phyloP scores from a whole-genome alignment of 2,329 filamentous ascomycete species.

The Botrytis pseudocinerea region DNA sequence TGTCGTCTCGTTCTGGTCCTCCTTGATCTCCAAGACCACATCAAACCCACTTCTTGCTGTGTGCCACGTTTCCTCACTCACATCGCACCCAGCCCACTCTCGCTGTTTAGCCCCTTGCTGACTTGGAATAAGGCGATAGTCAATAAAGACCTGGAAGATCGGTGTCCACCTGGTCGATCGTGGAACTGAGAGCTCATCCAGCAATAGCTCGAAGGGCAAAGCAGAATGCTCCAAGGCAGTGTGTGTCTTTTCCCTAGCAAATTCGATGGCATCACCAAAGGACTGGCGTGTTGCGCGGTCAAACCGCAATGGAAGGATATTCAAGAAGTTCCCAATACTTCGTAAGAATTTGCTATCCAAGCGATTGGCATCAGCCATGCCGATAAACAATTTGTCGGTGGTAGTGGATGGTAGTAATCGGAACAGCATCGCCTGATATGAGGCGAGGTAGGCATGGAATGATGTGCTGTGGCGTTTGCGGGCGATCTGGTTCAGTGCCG shows the following conservation, averaged over 20 bases:
- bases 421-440: constrained; percentile 44
- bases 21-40: too few species aligned
- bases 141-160: constrained; percentile 43
- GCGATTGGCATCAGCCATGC: constrained; percentile 49
- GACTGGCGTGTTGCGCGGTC: constrained; percentile 16
- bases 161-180: constrained; percentile 41
- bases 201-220: constrained; percentile 52
- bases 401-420: constrained; percentile 38
- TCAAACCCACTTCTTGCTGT: too few species aligned
- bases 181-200: constrained; percentile 46
- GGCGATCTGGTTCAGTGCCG: constrained; percentile 25
- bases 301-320: constrained; percentile 31
- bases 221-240: constrained; percentile 46
- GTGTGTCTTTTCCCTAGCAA: constrained; percentile 38
- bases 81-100: background rate
- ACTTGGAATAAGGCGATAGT: constrained; percentile 44
- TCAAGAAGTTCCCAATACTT: constrained; percentile 29
- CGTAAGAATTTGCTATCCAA: constrained; percentile 37
- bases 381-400: constrained; percentile 47
- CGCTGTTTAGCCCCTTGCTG: constrained; percentile 35
- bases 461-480: constrained; percentile 39
- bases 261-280: constrained; percentile 33
- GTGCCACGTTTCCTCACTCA: too few species aligned
- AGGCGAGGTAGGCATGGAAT: constrained; percentile 50
- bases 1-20: too few species aligned